These are phyloP conservation scores for Knufia petricola DNA, from an alignment of 2,329 filamentous ascomycete genomes.

Conservation along the genomic window DNA sequence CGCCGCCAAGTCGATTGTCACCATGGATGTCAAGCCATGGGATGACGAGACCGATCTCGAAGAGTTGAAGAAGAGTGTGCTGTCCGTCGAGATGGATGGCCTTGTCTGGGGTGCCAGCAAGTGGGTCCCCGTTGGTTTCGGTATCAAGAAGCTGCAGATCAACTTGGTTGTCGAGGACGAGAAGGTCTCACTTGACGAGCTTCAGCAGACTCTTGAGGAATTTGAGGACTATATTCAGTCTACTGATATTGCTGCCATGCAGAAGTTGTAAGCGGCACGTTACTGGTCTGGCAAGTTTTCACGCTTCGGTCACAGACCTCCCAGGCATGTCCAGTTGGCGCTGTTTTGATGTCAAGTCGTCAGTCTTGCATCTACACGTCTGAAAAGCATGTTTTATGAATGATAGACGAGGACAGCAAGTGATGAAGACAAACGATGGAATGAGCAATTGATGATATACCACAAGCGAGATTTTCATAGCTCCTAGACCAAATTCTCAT, in stretches of 20 bases:
- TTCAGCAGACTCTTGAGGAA: conserved; percentile 75
- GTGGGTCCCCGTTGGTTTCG: conserved; percentile 83
- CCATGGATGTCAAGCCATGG: conserved; percentile 96
- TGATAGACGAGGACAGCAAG: neutral
- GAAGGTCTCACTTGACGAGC: conserved; percentile 78
- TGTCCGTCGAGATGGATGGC: conserved; percentile 79
- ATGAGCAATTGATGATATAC: conserved; percentile 3
- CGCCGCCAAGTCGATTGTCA: conserved; percentile 91
- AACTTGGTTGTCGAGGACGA: conserved; percentile 96
- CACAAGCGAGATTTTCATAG: neutral
- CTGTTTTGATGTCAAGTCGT: neutral
- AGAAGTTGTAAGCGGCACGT: conserved; percentile 64
- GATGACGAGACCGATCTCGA: conserved; percentile 93
- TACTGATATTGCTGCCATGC: conserved; percentile 80
- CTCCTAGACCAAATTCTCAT: neutral
- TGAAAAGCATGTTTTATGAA: conserved; percentile 10
- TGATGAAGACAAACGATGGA: neutral
- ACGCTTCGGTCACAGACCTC: neutral
- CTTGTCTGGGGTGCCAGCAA: conserved; percentile 92
- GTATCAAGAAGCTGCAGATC: conserved; percentile 99
- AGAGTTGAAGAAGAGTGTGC: conserved; percentile 69
- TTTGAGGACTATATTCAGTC: conserved; percentile 96
- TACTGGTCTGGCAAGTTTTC: neutral
- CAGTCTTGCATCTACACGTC: conserved; percentile 7
- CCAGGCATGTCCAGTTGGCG: conserved; percentile 1